A percentile compares a stretch with the other conserved stretches of the same genome.
Evolutionary conservation across 805 yeast species (phyloP).

Genomic region (Candida broadrunensis): DNA sequence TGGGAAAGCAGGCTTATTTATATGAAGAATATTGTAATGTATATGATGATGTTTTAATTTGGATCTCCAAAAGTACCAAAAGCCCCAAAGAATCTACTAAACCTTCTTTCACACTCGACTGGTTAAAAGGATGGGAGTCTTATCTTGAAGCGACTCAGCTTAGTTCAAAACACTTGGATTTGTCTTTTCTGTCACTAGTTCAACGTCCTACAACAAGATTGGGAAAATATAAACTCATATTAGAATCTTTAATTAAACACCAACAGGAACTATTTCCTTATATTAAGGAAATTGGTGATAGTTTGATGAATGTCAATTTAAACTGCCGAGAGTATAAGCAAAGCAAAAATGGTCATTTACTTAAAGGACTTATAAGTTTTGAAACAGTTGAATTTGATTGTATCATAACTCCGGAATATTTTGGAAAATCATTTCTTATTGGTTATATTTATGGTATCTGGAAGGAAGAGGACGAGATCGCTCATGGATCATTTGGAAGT

Average conservation of each 20-base stretch:
- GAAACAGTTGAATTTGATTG: constrained; percentile 4
- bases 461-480: constrained; percentile 21
- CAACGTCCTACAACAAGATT: constrained; percentile 54
- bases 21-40: constrained; percentile 33
- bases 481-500: constrained; percentile 23
- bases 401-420: constrained; percentile 32
- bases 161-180: constrained; percentile 33
- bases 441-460: constrained; percentile 45
- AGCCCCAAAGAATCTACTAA: background rate
- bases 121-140: constrained; percentile 30
- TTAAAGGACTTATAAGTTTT: constrained; percentile 12
- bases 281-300: constrained; percentile 13
- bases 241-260: constrained; percentile 27
- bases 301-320: constrained; percentile 5
- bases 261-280: constrained; percentile 20
- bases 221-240: constrained; percentile 48
- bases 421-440: constrained; percentile 43
- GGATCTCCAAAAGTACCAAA: constrained; percentile 13
- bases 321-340: constrained; percentile 13
- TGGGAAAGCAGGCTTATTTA: constrained; percentile 15
- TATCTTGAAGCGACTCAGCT: constrained; percentile 45
- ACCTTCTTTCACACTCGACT: constrained; percentile 3
- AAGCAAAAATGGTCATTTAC: constrained; percentile 15
- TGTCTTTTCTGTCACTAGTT: constrained; percentile 51
- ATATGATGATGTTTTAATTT: constrained; percentile 28